Percentiles rank a stretch among this genome's conserved stretches.
Conservation (phyloP, 164 flowering plant species). For the Aristolochia fimbriata region DNA sequence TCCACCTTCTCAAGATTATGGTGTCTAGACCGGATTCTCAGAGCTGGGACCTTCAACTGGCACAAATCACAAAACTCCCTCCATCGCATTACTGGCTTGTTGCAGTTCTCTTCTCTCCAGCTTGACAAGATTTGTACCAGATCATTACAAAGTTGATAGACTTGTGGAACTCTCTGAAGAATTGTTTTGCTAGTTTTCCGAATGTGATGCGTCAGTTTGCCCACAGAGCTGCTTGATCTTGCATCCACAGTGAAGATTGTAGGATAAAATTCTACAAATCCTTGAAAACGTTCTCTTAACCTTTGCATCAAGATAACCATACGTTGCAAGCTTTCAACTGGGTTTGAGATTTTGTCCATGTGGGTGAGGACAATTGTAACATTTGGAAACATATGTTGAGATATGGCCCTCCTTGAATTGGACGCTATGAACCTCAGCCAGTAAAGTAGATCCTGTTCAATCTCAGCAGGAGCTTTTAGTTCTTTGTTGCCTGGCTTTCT, state of each 20-base stretch:
- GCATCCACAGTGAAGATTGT: conserved; percentile 91
- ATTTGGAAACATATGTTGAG: conserved; percentile 74
- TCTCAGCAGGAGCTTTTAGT: conserved; percentile 47
- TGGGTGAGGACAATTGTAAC: conserved; percentile 84
- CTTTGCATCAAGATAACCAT: conserved; percentile 39
- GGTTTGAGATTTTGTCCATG: conserved; percentile 53
- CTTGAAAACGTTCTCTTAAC: conserved; percentile 60
- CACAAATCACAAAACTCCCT: conserved; percentile 72
- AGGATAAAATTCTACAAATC: conserved; percentile 69
- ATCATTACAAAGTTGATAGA: conserved; percentile 79
- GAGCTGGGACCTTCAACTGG: conserved; percentile 54
- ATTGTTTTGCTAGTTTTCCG: conserved; percentile 59
- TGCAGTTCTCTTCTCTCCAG: conserved; percentile 70
- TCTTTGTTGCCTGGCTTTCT: conserved; percentile 68
- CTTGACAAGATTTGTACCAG: conserved; percentile 42
- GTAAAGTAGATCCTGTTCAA: conserved; percentile 73
- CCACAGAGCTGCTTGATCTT: conserved; percentile 75
- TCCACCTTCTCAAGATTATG: conserved; percentile 58
- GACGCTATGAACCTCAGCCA: conserved; percentile 94
- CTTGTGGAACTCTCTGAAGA: conserved; percentile 67
- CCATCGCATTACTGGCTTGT: conserved; percentile 82
- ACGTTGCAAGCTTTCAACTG: conserved; percentile 40
- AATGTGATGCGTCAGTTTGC: conserved; percentile 62
- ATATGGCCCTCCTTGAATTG: conserved; percentile 62
- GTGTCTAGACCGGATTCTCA: conserved; percentile 63